Evolutionary conservation across 352 stramenopile genomes (phyloP).

Genomic region (Peronosclerospora sorghi): DNA sequence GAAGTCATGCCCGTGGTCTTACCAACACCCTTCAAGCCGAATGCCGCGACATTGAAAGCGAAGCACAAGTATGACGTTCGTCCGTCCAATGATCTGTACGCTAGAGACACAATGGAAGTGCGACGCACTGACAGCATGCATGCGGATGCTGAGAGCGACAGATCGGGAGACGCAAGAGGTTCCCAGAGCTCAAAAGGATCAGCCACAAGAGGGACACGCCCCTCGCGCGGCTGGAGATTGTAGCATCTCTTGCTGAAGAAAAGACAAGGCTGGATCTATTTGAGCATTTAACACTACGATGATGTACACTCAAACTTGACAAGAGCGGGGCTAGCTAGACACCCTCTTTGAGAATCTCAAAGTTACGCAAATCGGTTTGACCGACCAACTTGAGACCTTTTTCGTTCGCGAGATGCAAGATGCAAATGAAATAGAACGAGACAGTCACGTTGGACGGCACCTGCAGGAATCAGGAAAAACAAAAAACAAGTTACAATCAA

Average conservation of each 20-base stretch:
- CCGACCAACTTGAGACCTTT: conserved; percentile 88
- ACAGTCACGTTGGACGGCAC: conserved; percentile 91
- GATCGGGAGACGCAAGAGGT: too few relatives aligned
- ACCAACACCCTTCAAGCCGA: conserved; percentile 71
- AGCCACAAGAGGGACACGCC: not conserved
- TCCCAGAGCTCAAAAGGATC: conserved; percentile 9
- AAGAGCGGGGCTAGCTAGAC: too few relatives aligned
- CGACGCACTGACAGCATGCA: conserved; percentile 26
- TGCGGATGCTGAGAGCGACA: conserved; percentile 40
- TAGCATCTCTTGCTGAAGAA: conserved; percentile 6
- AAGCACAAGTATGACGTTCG: conserved; percentile 34
- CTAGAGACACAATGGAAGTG: conserved; percentile 33
- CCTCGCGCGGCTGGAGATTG: conserved; percentile 52
- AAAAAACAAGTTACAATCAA: too few relatives aligned
- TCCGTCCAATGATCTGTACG: conserved; percentile 31
- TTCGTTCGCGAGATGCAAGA: conserved; percentile 98
- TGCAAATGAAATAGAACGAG: conserved; percentile 98
- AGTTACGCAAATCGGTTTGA: conserved; percentile 68
- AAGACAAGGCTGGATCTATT: conserved; percentile 14
- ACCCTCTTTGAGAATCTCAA: conserved; percentile 51
- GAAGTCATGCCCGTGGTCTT: conserved; percentile 83
- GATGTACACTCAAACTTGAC: too few relatives aligned
- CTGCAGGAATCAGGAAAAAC: conserved; percentile 10
- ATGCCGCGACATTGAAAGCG: conserved; percentile 36
- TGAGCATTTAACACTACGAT: too few relatives aligned